Percentiles rank a stretch among this genome's conserved stretches.
These are phyloP conservation scores for Tagetes patula DNA, from an alignment of 129 eudicot genomes.

Conservation along the genomic window DNA sequence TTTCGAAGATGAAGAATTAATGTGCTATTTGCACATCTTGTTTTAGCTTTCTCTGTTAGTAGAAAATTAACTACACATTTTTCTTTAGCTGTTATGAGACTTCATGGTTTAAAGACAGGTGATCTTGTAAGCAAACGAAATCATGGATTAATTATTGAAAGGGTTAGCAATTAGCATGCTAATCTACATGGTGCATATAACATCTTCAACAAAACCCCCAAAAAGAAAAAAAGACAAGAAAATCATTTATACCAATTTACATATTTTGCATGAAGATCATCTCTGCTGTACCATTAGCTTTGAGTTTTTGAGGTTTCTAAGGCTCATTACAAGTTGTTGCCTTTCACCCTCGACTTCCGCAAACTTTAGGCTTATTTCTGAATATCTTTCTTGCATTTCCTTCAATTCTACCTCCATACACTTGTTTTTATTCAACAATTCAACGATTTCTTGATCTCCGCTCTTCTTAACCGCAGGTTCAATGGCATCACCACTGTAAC, in stretches of 20 bases:
- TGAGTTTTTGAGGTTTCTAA: constrained; percentile 69
- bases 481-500: constrained; percentile 32
- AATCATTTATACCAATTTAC: constrained; percentile 49
- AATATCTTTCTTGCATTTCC: constrained; percentile 95
- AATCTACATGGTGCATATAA: constrained; percentile 31
- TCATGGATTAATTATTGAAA: constrained; percentile 30
- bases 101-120: too few species aligned
- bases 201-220: constrained; percentile 12
- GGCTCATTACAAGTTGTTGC: constrained; percentile 77
- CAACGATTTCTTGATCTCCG: constrained; percentile 22
- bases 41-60: too few species aligned
- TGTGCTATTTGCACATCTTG: too few species aligned
- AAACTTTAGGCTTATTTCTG: constrained; percentile 93
- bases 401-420: constrained; percentile 76
- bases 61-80: too few species aligned
- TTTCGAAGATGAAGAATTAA: too few species aligned
- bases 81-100: too few species aligned
- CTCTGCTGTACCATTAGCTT: constrained; percentile 26
- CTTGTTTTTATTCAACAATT: constrained; percentile 50
- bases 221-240: constrained; percentile 5
- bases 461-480: constrained; percentile 21
- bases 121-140: constrained; percentile 18
- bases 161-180: constrained; percentile 25
- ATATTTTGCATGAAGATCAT: constrained; percentile 23
- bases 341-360: constrained; percentile 99